A percentile compares a stretch with the other conserved stretches of the same genome.
Evolutionary conservation across 2,329 filamentous ascomycete species (phyloP).

Genomic region (Albifimbria verrucaria): DNA sequence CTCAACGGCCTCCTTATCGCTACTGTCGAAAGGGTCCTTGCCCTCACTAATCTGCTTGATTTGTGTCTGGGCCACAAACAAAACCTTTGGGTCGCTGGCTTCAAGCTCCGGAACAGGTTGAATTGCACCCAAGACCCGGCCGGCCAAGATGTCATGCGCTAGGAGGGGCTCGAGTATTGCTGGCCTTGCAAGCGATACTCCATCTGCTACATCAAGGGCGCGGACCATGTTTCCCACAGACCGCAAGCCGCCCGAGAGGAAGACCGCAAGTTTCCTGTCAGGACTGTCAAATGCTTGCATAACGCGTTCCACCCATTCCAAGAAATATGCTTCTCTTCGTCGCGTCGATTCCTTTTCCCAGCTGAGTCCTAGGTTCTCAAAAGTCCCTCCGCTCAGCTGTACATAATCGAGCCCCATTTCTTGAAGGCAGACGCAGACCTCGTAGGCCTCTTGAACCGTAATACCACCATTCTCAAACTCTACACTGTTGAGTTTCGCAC

Average conservation of each 20-base stretch:
- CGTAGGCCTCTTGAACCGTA: constrained; percentile 44
- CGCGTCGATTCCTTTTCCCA: constrained; percentile 51
- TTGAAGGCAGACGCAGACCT: constrained; percentile 45
- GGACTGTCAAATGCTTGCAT: constrained; percentile 26
- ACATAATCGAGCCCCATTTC: constrained; percentile 51
- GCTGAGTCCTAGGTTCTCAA: constrained; percentile 47
- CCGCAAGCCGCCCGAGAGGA: constrained; percentile 56
- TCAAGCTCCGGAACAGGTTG: constrained; percentile 10
- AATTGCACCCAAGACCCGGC: constrained; percentile 14
- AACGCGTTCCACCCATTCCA: constrained; percentile 55
- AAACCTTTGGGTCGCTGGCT: constrained; percentile 6
- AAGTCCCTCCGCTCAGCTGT: constrained; percentile 58
- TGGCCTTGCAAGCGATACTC: constrained; percentile 49
- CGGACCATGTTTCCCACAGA: constrained; percentile 56
- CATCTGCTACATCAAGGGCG: constrained; percentile 55
- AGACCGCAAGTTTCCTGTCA: constrained; percentile 46
- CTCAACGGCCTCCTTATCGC: constrained; percentile 14
- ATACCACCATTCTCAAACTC: constrained; percentile 53
- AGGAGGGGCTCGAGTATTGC: constrained; percentile 28
- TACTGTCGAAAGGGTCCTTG: constrained; percentile 23
- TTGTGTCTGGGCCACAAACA: constrained; percentile 11
- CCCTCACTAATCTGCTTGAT: constrained; percentile 14
- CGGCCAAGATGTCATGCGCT: constrained; percentile 22
- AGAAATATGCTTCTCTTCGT: constrained; percentile 55
- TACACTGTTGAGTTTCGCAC: constrained; percentile 56